A percentile compares a stretch with the other conserved stretches of the same genome.
Evolutionary conservation across 345 rosid genomes (phyloP).

Genomic region (Euphorbia peplus): DNA sequence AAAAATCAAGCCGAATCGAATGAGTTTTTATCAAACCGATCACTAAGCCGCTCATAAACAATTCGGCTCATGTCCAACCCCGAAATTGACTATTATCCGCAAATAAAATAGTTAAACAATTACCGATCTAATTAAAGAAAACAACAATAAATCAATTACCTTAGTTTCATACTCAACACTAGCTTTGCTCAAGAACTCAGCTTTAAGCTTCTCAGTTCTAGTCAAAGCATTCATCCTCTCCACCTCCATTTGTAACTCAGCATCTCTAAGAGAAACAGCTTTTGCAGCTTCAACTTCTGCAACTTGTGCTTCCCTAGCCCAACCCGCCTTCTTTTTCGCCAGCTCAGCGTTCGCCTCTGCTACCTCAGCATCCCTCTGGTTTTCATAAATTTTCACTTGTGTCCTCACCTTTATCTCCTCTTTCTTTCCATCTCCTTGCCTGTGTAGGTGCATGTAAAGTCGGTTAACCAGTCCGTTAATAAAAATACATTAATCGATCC

Average conservation of each 20-base stretch:
- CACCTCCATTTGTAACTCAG: slow-evolving; percentile 69
- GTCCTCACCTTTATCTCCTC: slow-evolving; percentile 66
- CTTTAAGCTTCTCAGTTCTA: slow-evolving; percentile 69
- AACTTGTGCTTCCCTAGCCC: slow-evolving; percentile 54
- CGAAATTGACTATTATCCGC: no score
- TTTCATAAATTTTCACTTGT: slow-evolving; percentile 67
- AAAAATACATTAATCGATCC: no score
- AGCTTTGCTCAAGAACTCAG: slow-evolving; percentile 68
- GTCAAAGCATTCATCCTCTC: slow-evolving; percentile 74
- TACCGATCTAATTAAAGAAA: neutral
- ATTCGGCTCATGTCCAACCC: no score
- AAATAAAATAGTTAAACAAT: no score
- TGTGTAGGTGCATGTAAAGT: no score
- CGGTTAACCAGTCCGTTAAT: no score
- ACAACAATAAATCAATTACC: slow-evolving; percentile 27
- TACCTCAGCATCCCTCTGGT: slow-evolving; percentile 66
- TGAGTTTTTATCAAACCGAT: no score
- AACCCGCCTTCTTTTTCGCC: slow-evolving; percentile 70
- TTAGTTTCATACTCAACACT: slow-evolving; percentile 79
- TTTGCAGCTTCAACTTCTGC: slow-evolving; percentile 78
- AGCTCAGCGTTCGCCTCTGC: slow-evolving; percentile 67
- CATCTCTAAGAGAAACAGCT: slow-evolving; percentile 63
- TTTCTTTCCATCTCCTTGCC: slow-evolving; percentile 64
- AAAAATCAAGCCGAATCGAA: no score
- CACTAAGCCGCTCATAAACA: no score